Base-by-base conservation (phyloP, 345 rosid genomes). In the Ceriops zippeliana region DNA sequence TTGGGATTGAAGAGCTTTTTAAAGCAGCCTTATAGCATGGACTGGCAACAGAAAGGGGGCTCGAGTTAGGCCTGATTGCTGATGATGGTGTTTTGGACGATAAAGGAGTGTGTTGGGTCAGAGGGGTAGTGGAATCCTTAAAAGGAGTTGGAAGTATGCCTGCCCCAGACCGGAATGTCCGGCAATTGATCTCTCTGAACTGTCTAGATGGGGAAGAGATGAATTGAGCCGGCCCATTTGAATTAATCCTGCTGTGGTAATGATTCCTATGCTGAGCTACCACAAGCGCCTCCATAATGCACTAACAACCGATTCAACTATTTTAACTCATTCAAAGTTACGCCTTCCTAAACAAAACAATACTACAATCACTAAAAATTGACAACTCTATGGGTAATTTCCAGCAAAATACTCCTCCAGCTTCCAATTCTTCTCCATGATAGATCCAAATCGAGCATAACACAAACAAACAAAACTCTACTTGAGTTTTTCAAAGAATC, bases 201-300 rank as follows among this genome's bases (percentile, higher is more conserved):
- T 76, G 64, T 52, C 71, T 73, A 16, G 93, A 82, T 21, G 91
- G 89, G 28, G 86, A 86, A 62, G 90, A 74, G 28, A 75, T 81
- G 51, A 75, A 81, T 57, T 84, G 70, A 52, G 69, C 90, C 58
- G 83, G 70, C 11, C 77, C 81, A 22, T 80, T 57, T 16, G 82
- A 66, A 64, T 75, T 85, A 46, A 83, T 71, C 80, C 80, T 76
- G 61, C 76, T 66, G 73, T 73, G 79, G 70, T 80, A 89, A 65
- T 87, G 93, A 67, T 83, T 83, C 81, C 83, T 83, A 69, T 90
- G 90, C 74, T 90, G 90, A 49, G 83, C 85, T 31, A 80, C 80
- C 63, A 79, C 87, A 74, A 91, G 91, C 47, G 89, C 88, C 86
- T 85, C 98, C 99, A 95, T 95, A 61, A 51, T 57, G 58, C 71